These are phyloP conservation scores for Xylaria bambusicola DNA, from an alignment of 495 filamentous ascomycete genomes.

Conservation along the genomic window DNA sequence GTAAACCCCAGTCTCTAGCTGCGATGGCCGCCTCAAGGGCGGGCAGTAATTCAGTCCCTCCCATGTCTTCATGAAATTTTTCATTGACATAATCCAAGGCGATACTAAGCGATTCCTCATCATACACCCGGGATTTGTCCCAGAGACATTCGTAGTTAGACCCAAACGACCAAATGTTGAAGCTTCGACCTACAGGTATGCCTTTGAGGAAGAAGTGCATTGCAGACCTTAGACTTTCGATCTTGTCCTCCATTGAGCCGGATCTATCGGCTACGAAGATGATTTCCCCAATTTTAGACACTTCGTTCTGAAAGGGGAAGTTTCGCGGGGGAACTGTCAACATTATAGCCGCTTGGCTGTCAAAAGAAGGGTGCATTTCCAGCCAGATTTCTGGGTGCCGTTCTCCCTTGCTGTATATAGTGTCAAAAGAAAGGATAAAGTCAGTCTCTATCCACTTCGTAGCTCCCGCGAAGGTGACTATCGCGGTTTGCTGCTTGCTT, in stretches of 20 bases:
- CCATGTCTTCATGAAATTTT: constrained; percentile 43
- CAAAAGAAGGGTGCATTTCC: constrained; percentile 52
- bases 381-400: constrained; percentile 48
- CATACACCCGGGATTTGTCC: constrained; percentile 45
- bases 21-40: constrained; percentile 40
- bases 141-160: constrained; percentile 48
- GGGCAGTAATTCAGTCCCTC: constrained; percentile 57
- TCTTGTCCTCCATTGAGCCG: constrained; percentile 56
- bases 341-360: constrained; percentile 56
- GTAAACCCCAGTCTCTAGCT: constrained; percentile 24
- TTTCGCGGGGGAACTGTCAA: constrained; percentile 54
- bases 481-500: neutral
- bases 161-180: constrained; percentile 67
- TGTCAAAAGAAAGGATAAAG: constrained; percentile 45
- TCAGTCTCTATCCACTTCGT: constrained; percentile 38
- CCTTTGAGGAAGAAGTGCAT: constrained; percentile 61
- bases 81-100: constrained; percentile 46
- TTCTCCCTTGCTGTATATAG: constrained; percentile 36
- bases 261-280: constrained; percentile 62
- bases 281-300: constrained; percentile 47
- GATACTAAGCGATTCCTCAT: constrained; percentile 39
- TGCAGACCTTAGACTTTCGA: constrained; percentile 49
- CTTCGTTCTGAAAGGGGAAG: constrained; percentile 45
- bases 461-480: constrained; percentile 39
- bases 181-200: constrained; percentile 54